phyloP scores from a whole-genome alignment of 1,284 basidiomycete genomes.

The Ustilago nuda region DNA sequence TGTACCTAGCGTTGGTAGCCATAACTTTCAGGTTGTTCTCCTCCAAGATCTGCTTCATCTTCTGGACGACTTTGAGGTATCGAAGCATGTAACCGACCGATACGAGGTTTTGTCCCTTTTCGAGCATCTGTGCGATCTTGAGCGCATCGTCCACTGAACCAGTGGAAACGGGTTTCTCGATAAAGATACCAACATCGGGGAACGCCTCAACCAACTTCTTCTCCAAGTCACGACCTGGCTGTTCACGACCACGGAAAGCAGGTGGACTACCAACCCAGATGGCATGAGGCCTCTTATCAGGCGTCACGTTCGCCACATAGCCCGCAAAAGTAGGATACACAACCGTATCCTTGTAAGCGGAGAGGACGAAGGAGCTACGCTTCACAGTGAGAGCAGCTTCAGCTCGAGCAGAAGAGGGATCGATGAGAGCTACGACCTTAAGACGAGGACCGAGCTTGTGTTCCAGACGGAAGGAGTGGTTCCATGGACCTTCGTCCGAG shows the following conservation, averaged over 20 bases:
- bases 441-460: constrained; percentile 92
- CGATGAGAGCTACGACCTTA: constrained; percentile 93
- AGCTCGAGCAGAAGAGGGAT: constrained; percentile 87
- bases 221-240: constrained; percentile 84
- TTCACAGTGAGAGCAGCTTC: constrained; percentile 85
- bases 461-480: constrained; percentile 68
- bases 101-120: constrained; percentile 75
- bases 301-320: constrained; percentile 78
- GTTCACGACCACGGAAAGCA: constrained; percentile 77
- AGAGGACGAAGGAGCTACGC: constrained; percentile 90
- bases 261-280: constrained; percentile 93
- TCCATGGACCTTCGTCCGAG: constrained; percentile 69
- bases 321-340: constrained; percentile 90
- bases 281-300: constrained; percentile 73
- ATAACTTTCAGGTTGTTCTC: constrained; percentile 97
- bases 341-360: constrained; percentile 90
- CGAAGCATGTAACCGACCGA: constrained; percentile 82
- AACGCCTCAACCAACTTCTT: constrained; percentile 88
- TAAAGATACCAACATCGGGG: constrained; percentile 79
- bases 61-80: constrained; percentile 80
- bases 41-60: constrained; percentile 93
- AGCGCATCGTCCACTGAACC: constrained; percentile 75
- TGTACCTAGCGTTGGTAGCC: constrained; percentile 94
- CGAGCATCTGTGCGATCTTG: constrained; percentile 67
- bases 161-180: constrained; percentile 94